Conservation (phyloP, 208 protist species). For the Leishmania lainsoni region DNA sequence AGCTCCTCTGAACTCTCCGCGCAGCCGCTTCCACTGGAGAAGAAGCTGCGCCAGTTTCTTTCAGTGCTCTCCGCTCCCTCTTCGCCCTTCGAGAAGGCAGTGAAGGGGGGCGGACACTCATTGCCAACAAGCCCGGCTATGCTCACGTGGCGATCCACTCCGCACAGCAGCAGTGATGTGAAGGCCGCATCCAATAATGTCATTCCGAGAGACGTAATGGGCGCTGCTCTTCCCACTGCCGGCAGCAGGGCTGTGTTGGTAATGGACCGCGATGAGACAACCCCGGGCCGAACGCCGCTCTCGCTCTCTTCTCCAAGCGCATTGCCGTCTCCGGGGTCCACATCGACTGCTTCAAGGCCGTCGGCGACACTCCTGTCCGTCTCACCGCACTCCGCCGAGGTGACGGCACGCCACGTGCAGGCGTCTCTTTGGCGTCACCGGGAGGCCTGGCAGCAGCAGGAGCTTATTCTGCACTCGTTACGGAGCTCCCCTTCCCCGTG, state of each 20-base stretch:
- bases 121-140: neutral
- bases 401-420: conserved; percentile 26
- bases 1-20: neutral
- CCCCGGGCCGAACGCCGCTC: conserved; percentile 9
- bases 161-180: neutral
- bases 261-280: neutral
- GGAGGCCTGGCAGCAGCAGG: conserved; percentile 34
- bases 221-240: neutral
- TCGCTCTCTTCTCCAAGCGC: neutral
- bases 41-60: conserved; percentile 13
- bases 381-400: conserved; percentile 21
- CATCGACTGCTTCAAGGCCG: neutral
- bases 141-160: neutral
- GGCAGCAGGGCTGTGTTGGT: neutral
- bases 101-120: neutral
- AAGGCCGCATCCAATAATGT: neutral
- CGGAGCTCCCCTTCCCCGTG: conserved; percentile 19
- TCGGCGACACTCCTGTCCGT: neutral
- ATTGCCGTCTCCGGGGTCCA: conserved; percentile 1
- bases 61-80: neutral
- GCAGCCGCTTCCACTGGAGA: conserved; percentile 1
- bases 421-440: conserved; percentile 28
- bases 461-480: conserved; percentile 27
- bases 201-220: neutral
- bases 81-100: neutral